Percentiles rank a stretch among this genome's conserved stretches.
Conservation (phyloP, 495 filamentous ascomycete species). For the Trichocladium uniseriatum region DNA sequence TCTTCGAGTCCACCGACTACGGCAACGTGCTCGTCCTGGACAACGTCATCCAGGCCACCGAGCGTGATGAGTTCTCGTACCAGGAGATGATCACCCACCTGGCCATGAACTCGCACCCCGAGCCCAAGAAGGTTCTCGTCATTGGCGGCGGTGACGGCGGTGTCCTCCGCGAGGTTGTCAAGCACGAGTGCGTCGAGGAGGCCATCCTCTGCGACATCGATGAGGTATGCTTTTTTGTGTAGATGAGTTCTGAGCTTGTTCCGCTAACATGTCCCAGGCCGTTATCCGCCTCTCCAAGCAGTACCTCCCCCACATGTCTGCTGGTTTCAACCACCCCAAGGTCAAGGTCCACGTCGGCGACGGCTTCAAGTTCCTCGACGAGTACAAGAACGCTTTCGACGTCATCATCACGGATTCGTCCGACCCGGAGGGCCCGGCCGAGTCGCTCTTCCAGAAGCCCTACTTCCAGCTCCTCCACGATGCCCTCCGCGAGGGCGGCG, state of each 20-base stretch:
- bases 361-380: conserved; percentile 93
- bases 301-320: conserved; percentile 91
- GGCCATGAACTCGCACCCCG: conserved; percentile 95
- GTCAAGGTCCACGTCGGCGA: conserved; percentile 87
- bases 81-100: conserved; percentile 99
- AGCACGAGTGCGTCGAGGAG: conserved; percentile 89
- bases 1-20: conserved; percentile 95
- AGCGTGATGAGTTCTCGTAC: conserved; percentile 98
- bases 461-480: conserved; percentile 90
- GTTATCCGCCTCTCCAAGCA: conserved; percentile 98
- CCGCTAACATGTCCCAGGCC: conserved; percentile 44
- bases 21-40: conserved; percentile 96
- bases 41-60: conserved; percentile 97
- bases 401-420: conserved; percentile 99
- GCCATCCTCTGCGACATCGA: conserved; percentile 97
- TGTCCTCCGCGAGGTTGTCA: conserved; percentile 94
- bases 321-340: conserved; percentile 87
- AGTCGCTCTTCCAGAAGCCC: conserved; percentile 93
- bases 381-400: conserved; percentile 91
- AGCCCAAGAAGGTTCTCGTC: conserved; percentile 96
- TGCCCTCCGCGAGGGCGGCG: conserved; percentile 87
- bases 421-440: conserved; percentile 93
- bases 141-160: conserved; percentile 96
- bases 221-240: conserved; percentile 49
- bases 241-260: neutral